Evolutionary conservation across 2,329 filamentous ascomycete genomes (phyloP), one percentile per base, ranked within the genome.

Genomic region (Ophiostoma australiae): DNA sequence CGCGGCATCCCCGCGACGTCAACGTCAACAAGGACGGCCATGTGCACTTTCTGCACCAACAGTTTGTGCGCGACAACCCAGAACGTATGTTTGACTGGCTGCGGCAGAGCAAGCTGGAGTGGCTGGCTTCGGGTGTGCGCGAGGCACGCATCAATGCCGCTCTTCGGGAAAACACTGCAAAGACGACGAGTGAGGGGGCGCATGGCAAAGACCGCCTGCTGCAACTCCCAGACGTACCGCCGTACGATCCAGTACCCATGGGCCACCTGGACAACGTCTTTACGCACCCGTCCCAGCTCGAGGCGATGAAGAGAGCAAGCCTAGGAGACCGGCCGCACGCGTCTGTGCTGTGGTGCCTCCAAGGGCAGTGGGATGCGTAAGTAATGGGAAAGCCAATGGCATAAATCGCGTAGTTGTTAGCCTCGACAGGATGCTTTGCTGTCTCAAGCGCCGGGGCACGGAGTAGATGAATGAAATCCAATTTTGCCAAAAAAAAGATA

Each of bases 321-420:
- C 20, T 37, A 1, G 44, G 23, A 3, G 10, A 35, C 11, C 61
- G 52, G 37, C 61, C 39, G 27, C 72, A 71, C n/a, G 70, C 72
- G 6, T 71, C 73, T 13, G 61, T 37, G 15, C 13, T 70, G 61
- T 74, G 73, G 73, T 74, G 73, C 55, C 41, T 70, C 11, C 44
- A 65, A 15, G 44, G n/a, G 11, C 58, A 67, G 17, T 55, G 17
- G 37, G 66, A 55, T 78, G 78, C 73, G 76, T 44, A 73, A 76
- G 76, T 77, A 76, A 76, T 77, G 58, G 31, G n/a, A 27, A 1
- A n/a, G 37, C 41, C n/a, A 11, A 33, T 5, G 8, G 17, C n/a
- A 15, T 65, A 48, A 15, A 20, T n/a, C 13, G 44, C 15, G 15
- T n/a, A 48, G 52, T 6, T 23, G 55, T 15, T 20, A 61, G 27